Percentiles rank a stretch among this genome's conserved stretches.
phyloP scores from a whole-genome alignment of 768 basidiomycete species.

The Gloeophyllum trabeum region DNA sequence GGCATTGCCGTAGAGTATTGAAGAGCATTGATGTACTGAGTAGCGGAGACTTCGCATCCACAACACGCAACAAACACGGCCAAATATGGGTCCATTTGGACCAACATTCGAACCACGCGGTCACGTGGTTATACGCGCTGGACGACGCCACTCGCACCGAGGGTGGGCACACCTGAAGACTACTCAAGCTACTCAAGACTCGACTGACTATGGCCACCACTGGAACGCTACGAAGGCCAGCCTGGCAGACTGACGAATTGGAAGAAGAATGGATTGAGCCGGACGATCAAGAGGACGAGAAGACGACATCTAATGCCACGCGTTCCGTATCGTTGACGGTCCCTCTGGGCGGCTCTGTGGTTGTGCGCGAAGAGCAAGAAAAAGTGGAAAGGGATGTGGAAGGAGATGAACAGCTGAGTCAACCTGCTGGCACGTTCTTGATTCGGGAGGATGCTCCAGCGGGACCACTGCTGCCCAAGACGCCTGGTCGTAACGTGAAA shows the following conservation, averaged over 20 bases:
- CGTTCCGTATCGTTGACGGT: conserved; percentile 50
- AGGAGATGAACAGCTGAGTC: conserved; percentile 19
- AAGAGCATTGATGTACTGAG: too few species aligned
- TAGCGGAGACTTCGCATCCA: too few species aligned
- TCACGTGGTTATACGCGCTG: background rate
- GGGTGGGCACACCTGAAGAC: too few species aligned
- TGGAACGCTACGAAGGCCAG: conserved; percentile 26
- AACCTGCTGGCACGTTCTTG: conserved; percentile 58
- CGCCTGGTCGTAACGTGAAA: conserved; percentile 52
- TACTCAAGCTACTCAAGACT: background rate
- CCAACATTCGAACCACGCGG: background rate
- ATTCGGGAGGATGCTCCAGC: conserved; percentile 57
- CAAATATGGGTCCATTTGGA: background rate
- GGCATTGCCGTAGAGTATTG: too few species aligned
- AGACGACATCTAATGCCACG: conserved; percentile 28
- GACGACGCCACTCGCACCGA: too few species aligned
- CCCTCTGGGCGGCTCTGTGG: conserved; percentile 31
- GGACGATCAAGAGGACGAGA: conserved; percentile 27
- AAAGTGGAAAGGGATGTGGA: conserved; percentile 33
- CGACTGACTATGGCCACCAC: background rate
- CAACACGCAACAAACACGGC: too few species aligned
- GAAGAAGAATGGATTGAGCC: conserved; percentile 86
- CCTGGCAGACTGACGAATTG: conserved; percentile 84
- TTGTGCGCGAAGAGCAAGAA: too few species aligned
- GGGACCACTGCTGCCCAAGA: conserved; percentile 48